Base-by-base conservation (phyloP, 2,329 filamentous ascomycete genomes). In the Aureobasidium sp. region DNA sequence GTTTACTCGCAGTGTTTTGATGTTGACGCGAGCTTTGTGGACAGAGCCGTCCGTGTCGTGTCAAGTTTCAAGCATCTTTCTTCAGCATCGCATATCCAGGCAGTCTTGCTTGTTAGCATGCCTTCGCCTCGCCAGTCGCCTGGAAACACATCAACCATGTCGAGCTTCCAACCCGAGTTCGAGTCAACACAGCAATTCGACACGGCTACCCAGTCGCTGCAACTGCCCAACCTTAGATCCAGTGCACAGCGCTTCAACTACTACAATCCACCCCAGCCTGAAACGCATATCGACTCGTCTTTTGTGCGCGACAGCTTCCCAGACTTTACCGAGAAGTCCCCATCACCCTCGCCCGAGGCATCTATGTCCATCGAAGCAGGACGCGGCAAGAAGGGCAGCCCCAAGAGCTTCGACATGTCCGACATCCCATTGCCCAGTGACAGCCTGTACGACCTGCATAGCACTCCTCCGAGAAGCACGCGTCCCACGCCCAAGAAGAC, bases 341-440 rank as follows among this genome's bases (percentile, higher is more conserved):
- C 47, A 5, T 61, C 59, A n/a, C 47, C 47, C 15, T 61, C 59
- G 34, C 48, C 48, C 24, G 48, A 53, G 13, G 37, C 39, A 2
- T 36, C 27, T 39, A 10, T 29, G 63, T 84, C 82, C 2, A 76
- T 87, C 62, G 84, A 87, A 68, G 70, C 84, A 36, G 83, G 81
- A 50, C 78, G 85, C 61, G 84, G 80, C 36, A 70, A 74, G 26
- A 76, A 76, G 64, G 71, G 73, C 43, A 75, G 71, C 66, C 71
- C 71, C 56, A 70, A 70, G 44, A 70, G 68, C 64, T 75, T 60
- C 71, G 69, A 82, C 64, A 77, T 82, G 67, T 83, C 81, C 32
- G 78, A 79, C 50, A 77, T 80, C 64, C 76, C 77, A 66, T 71
- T 80, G 51, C 78, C 79, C 41, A 77, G 80, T 67, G 74, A 79